These are phyloP conservation scores for Blastocystis sp. DNA, from an alignment of 352 stramenopile species.

Conservation along the genomic window DNA sequence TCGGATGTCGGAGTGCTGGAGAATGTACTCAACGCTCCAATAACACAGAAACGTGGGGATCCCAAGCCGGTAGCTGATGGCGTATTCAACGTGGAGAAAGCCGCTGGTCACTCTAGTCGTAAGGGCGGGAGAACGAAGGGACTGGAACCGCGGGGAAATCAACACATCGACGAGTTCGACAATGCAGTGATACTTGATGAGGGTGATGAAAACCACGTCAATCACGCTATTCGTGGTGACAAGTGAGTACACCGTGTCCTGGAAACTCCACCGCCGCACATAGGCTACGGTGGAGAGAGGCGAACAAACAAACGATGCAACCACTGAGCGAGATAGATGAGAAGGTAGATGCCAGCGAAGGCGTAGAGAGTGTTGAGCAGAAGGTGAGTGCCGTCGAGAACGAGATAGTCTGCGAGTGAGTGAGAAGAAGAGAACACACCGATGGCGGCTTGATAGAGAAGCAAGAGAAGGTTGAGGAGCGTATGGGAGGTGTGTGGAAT, in stretches of 20 bases:
- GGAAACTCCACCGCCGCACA: neutral
- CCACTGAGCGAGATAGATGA: conserved; percentile 43
- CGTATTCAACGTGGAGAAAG: neutral
- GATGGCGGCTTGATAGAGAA: neutral
- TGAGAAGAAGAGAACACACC: neutral
- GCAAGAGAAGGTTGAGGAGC: neutral
- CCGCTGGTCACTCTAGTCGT: neutral
- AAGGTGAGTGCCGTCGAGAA: neutral
- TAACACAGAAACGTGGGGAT: neutral
- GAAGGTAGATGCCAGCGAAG: conserved; percentile 27
- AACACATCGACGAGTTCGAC: conserved; percentile 26
- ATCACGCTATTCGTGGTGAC: conserved; percentile 7
- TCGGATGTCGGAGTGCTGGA: neutral
- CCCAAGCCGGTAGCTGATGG: conserved; percentile 20
- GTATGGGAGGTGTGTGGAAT: neutral
- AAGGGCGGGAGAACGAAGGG: neutral
- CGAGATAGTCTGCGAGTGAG: neutral
- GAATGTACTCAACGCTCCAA: conserved; percentile 18
- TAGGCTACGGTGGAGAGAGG: conserved; percentile 14
- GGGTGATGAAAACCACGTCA: conserved; percentile 2
- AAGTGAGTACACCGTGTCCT: conserved; percentile 19
- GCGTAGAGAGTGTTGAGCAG: neutral
- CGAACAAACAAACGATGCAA: neutral
- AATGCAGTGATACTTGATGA: conserved; percentile 23
- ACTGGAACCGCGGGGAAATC: neutral